phyloP scores from a whole-genome alignment of 495 filamentous ascomycete species.

The Pyronema domesticum region DNA sequence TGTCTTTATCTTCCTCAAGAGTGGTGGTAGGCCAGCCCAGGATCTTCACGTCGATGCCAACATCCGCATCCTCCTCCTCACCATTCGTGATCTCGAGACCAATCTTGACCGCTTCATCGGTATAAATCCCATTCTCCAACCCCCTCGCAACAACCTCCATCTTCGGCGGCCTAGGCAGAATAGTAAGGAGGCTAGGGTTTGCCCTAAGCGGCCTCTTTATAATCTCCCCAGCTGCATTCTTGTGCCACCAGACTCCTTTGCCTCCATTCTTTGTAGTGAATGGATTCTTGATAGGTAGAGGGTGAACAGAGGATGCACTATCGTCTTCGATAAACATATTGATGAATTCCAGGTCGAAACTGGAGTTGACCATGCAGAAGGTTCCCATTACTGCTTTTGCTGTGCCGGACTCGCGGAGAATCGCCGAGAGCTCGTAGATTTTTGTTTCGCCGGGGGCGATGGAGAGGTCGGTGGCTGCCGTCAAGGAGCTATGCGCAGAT shows the following conservation, averaged over 20 bases:
- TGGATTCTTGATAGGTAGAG: constrained; percentile 24
- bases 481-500: constrained; percentile 23
- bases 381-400: constrained; percentile 46
- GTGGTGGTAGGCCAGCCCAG: constrained; percentile 31
- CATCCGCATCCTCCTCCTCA: constrained; percentile 62
- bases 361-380: constrained; percentile 41
- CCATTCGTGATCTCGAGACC: constrained; percentile 57
- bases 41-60: constrained; percentile 48
- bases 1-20: constrained; percentile 1
- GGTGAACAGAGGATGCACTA: constrained; percentile 16
- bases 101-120: constrained; percentile 54
- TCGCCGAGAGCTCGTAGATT: constrained; percentile 51
- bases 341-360: constrained; percentile 51
- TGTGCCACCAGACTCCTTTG: constrained; percentile 13
- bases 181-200: constrained; percentile 38
- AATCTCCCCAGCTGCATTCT: constrained; percentile 8
- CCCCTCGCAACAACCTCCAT: constrained; percentile 52
- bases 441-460: constrained; percentile 50
- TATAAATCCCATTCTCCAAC: constrained; percentile 52
- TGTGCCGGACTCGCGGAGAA: constrained; percentile 65
- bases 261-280: constrained; percentile 8
- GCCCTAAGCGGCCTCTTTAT: constrained; percentile 32
- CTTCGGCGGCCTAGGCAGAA: constrained; percentile 83
- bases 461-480: constrained; percentile 46
- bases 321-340: constrained; percentile 31